Conservation (phyloP, 257 asterid species). For the Gentiana straminea region DNA sequence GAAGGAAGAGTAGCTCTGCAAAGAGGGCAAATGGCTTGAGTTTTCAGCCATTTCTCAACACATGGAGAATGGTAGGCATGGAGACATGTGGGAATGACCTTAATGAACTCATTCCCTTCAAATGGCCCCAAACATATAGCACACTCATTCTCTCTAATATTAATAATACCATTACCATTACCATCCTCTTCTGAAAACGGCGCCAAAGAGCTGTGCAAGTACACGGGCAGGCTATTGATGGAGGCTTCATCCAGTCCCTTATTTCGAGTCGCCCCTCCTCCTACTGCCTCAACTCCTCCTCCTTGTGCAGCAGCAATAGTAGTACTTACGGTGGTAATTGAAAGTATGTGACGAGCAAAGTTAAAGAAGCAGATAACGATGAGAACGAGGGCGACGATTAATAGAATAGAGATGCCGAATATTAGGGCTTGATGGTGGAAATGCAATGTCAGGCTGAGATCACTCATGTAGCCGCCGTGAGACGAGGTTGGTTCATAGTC, state of each 20-base stretch:
- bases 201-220: constrained; percentile 1
- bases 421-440: constrained; percentile 10
- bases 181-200: not conserved
- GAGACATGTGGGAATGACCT: constrained; percentile 12
- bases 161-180: too few species aligned
- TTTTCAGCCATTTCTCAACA: constrained; percentile 18
- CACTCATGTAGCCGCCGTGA: constrained; percentile 10
- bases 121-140: constrained; percentile 17
- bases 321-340: not conserved
- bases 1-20: constrained; percentile 17
- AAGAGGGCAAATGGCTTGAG: constrained; percentile 15
- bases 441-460: constrained; percentile 10
- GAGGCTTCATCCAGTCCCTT: constrained; percentile 13
- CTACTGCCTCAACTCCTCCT: not conserved
- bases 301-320: too few species aligned
- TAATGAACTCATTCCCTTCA: constrained; percentile 15
- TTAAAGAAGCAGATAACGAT: constrained; percentile 2
- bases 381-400: constrained; percentile 2
- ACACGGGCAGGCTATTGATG: constrained; percentile 16
- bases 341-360: not conserved
- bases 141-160: constrained; percentile 7
- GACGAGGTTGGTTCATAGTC: not conserved
- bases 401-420: not conserved
- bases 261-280: not conserved
- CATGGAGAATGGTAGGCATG: constrained; percentile 18